phyloP scores from a whole-genome alignment of 2,329 filamentous ascomycete species.

The Apiospora pterosperma region DNA sequence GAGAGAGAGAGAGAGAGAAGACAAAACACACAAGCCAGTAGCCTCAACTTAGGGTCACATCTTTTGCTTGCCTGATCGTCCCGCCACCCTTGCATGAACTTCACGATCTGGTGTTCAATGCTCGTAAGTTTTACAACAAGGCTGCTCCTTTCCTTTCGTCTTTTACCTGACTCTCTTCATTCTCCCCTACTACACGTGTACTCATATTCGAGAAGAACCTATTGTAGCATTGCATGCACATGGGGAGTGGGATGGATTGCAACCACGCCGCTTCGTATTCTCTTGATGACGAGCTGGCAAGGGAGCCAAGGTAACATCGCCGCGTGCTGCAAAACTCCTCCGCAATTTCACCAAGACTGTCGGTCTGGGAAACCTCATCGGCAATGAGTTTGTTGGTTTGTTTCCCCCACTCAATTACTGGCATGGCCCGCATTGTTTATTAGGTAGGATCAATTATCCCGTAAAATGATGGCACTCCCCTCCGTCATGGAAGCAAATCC shows the following conservation, averaged over 20 bases:
- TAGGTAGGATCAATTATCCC: not conserved
- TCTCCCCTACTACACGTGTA: too few species aligned
- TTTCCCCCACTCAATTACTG: constrained; percentile 3
- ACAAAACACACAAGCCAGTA: not conserved
- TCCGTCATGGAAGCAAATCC: not conserved
- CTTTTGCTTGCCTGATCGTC: constrained; percentile 16
- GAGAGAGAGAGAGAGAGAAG: not conserved
- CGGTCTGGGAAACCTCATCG: not conserved
- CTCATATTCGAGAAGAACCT: not conserved
- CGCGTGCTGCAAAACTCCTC: constrained; percentile 20
- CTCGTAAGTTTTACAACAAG: not conserved
- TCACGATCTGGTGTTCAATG: constrained; percentile 2
- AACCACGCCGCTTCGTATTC: constrained; percentile 1
- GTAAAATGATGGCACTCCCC: not conserved
- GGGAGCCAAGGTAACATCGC: constrained; percentile 17
- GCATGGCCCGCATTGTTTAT: not conserved
- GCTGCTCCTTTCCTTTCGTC: not conserved
- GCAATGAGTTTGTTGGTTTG: not conserved
- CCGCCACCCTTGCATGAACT: constrained; percentile 12
- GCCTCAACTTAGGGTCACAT: constrained; percentile 5
- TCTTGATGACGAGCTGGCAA: not conserved
- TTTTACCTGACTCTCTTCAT: not conserved
- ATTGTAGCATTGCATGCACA: not conserved
- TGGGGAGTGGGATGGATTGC: not conserved
- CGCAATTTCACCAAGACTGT: constrained; percentile 17